A percentile compares a stretch with the other conserved stretches of the same genome.
phyloP scores from a whole-genome alignment of 176 grass and related monocot species.

The Microstegium vimineum region DNA sequence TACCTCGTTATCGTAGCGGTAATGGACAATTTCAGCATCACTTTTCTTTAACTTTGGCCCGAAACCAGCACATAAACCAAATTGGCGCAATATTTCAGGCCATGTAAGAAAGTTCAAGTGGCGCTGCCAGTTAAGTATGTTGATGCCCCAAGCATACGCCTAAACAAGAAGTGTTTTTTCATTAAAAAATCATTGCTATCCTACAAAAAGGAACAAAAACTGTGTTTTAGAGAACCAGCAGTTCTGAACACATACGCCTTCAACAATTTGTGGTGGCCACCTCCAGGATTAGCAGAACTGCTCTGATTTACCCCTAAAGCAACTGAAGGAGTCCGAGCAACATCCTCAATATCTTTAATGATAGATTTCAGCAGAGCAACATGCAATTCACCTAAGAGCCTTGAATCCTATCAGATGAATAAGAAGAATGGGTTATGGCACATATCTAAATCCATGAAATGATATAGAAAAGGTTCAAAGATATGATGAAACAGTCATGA shows the following conservation, averaged over 20 bases:
- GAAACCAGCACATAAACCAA: conserved; percentile 86
- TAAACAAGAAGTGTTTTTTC: conserved; percentile 24
- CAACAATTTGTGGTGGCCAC: conserved; percentile 81
- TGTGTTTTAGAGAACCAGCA: conserved; percentile 1
- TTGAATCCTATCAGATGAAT: conserved; percentile 70
- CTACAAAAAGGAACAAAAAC: conserved; percentile 23
- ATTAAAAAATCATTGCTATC: neutral
- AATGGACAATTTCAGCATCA: conserved; percentile 38
- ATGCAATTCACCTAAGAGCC: conserved; percentile 78
- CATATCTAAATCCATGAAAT: conserved; percentile 2
- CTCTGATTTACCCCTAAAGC: conserved; percentile 70
- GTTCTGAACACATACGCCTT: conserved; percentile 56
- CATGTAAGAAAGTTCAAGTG: conserved; percentile 83
- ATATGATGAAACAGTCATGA: neutral
- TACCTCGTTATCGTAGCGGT: conserved; percentile 78
- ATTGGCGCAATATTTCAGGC: conserved; percentile 88
- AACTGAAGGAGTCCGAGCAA: conserved; percentile 71
- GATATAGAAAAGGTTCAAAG: neutral
- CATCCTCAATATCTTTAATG: conserved; percentile 96
- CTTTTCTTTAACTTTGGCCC: conserved; percentile 83
- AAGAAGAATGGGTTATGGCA: neutral
- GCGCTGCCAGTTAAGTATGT: conserved; percentile 77
- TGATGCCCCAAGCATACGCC: conserved; percentile 93
- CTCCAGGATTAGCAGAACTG: conserved; percentile 62
- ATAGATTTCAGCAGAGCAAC: conserved; percentile 81